Conservation (phyloP, 148 eudicot species). For the Nyssa sinensis region DNA sequence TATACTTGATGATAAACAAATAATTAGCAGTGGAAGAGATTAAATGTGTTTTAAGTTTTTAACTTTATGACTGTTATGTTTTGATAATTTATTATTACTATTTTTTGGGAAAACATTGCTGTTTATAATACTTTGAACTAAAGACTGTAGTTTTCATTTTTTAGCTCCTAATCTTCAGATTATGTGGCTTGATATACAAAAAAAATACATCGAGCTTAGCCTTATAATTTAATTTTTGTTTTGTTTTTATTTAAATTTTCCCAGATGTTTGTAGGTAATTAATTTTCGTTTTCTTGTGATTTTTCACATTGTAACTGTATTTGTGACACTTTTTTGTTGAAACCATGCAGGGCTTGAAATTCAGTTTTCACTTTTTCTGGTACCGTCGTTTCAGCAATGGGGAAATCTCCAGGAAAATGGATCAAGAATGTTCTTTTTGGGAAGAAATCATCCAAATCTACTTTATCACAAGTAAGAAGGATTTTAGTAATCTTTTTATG, state of each 20-base stretch:
- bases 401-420: constrained; percentile 97
- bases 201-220: not conserved
- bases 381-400: constrained; percentile 45
- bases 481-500: constrained; percentile 12
- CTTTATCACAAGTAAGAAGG: constrained; percentile 50
- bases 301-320: not conserved
- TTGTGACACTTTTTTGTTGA: not conserved
- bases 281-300: not conserved
- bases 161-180: not conserved
- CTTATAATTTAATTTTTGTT: not conserved
- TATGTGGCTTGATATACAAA: not conserved
- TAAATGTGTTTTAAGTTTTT: too few species aligned
- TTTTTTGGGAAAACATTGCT: not conserved
- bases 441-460: constrained; percentile 76
- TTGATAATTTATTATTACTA: not conserved
- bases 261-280: not conserved
- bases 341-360: constrained; percentile 27
- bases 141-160: not conserved
- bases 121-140: not conserved
- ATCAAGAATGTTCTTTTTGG: constrained; percentile 84
- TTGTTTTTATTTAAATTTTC: not conserved
- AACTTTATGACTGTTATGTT: not conserved
- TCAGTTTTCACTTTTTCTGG: constrained; percentile 22
- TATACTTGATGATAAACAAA: too few species aligned
- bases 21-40: not conserved